These are phyloP conservation scores for Casaregolazyma lundiana DNA, from an alignment of 1,139 yeast genomes.

Conservation along the genomic window DNA sequence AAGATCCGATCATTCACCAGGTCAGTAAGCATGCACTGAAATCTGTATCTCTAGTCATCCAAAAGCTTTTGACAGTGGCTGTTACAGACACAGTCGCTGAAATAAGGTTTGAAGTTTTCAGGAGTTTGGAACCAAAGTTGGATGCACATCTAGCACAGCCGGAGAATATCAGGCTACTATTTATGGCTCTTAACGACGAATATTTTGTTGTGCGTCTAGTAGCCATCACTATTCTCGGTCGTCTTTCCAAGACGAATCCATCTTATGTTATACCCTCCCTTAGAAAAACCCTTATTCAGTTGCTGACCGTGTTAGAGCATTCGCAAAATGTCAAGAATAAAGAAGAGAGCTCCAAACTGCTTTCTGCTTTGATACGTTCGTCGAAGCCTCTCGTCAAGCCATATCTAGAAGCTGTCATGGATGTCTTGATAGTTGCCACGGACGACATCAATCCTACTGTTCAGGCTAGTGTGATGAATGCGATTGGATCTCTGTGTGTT, in stretches of 20 bases:
- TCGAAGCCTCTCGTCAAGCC: slow-evolving; percentile 82
- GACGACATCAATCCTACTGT: slow-evolving; percentile 67
- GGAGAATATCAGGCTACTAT: slow-evolving; percentile 75
- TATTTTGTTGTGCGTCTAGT: slow-evolving; percentile 74
- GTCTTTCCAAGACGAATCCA: slow-evolving; percentile 82
- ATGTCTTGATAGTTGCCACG: slow-evolving; percentile 73
- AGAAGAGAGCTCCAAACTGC: slow-evolving; percentile 79
- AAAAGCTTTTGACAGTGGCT: slow-evolving; percentile 72
- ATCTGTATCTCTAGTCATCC: slow-evolving; percentile 81
- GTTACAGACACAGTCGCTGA: slow-evolving; percentile 90
- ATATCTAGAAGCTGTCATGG: slow-evolving; percentile 83
- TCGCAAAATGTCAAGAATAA: slow-evolving; percentile 69
- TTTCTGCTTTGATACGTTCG: slow-evolving; percentile 69
- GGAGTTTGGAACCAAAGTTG: slow-evolving; percentile 65
- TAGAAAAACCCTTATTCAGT: slow-evolving; percentile 78
- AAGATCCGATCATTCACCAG: slow-evolving; percentile 82
- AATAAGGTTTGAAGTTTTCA: slow-evolving; percentile 73
- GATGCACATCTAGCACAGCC: slow-evolving; percentile 95
- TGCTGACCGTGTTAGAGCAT: slow-evolving; percentile 78
- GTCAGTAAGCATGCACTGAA: slow-evolving; percentile 78
- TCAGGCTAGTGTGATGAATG: slow-evolving; percentile 77
- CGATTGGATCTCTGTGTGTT: slow-evolving; percentile 85
- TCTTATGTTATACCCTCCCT: slow-evolving; percentile 93
- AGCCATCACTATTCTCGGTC: slow-evolving; percentile 76
- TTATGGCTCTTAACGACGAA: slow-evolving; percentile 91